phyloP scores from a whole-genome alignment of 805 yeast genomes.

The Hanseniaspora lindneri region DNA sequence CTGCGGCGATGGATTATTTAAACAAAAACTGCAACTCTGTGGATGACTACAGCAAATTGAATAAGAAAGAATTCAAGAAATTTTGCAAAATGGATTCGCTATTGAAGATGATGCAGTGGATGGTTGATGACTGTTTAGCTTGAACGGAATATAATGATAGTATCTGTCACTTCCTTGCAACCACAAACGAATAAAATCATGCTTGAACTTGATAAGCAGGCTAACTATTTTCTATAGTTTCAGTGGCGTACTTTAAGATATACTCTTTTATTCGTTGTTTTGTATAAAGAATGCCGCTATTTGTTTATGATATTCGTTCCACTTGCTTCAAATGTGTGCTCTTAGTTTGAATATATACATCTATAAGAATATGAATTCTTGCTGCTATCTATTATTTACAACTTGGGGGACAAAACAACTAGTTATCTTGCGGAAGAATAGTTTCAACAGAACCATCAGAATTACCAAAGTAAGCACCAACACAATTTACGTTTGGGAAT shows the following conservation, averaged over 20 bases:
- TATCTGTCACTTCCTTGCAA: no score
- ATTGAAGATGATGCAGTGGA: slow-evolving; percentile 12
- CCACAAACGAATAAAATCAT: no score
- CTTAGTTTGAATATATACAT: no score
- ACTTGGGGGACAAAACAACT: neutral
- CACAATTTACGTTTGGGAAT: slow-evolving; percentile 51
- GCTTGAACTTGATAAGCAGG: no score
- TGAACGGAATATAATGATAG: no score
- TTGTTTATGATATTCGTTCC: no score
- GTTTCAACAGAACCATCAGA: slow-evolving; percentile 49
- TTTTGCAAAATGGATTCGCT: slow-evolving; percentile 13
- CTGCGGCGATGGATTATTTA: neutral
- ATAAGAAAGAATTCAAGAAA: slow-evolving; percentile 7
- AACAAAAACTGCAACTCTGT: neutral
- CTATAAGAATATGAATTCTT: no score
- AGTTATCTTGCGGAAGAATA: slow-evolving; percentile 2
- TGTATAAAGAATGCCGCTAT: no score
- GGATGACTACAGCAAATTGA: neutral
- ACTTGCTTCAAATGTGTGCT: no score
- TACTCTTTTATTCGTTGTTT: neutral
- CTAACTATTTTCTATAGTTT: no score
- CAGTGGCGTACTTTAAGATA: neutral
- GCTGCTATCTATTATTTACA: no score
- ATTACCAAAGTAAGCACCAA: slow-evolving; percentile 81
- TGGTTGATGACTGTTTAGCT: neutral